A percentile compares a stretch with the other conserved stretches of the same genome.
Conservation (phyloP, 1,284 basidiomycete species). For the Ceratobasidium sp. region DNA sequence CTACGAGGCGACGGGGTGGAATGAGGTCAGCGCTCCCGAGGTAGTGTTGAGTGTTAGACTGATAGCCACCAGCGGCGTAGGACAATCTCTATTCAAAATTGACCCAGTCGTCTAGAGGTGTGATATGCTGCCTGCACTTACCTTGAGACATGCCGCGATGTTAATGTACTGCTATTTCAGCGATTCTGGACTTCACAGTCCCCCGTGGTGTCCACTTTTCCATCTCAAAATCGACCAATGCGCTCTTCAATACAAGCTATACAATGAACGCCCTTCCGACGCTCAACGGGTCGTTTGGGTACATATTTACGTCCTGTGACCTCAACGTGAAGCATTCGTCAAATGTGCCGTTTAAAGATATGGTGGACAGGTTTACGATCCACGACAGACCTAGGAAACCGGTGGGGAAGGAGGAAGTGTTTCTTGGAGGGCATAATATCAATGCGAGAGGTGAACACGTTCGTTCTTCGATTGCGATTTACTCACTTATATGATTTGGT, state of each 20-base stretch:
- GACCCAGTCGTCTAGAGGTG: slow-evolving; percentile 89
- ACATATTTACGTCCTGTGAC: slow-evolving; percentile 90
- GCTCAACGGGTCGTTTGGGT: slow-evolving; percentile 92
- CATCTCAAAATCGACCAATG: slow-evolving; percentile 90
- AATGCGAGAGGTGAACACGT: slow-evolving; percentile 76
- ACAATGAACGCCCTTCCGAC: slow-evolving; percentile 93
- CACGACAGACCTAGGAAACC: slow-evolving; percentile 83
- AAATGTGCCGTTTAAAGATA: slow-evolving; percentile 86
- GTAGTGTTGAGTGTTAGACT: slow-evolving; percentile 5
- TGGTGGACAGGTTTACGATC: slow-evolving; percentile 87
- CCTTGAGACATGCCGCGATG: slow-evolving; percentile 54
- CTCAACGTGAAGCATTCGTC: slow-evolving; percentile 78
- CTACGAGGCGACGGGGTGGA: slow-evolving; percentile 93
- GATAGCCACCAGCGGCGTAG: slow-evolving; percentile 47
- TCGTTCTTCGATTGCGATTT: not conserved
- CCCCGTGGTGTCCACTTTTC: slow-evolving; percentile 84
- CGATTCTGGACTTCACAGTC: slow-evolving; percentile 87
- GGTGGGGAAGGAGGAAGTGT: slow-evolving; percentile 80
- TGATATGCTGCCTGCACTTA: slow-evolving; percentile 54
- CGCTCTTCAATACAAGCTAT: slow-evolving; percentile 91
- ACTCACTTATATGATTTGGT: slow-evolving; percentile 47
- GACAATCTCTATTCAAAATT: slow-evolving; percentile 94
- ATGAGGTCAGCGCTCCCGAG: slow-evolving; percentile 64
- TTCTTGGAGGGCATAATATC: slow-evolving; percentile 80
- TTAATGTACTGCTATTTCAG: slow-evolving; percentile 61